Percentiles rank a stretch among this genome's conserved stretches.
phyloP scores from a whole-genome alignment of 2,329 filamentous ascomycete genomes.

The Hirsutella rhossiliensis region DNA sequence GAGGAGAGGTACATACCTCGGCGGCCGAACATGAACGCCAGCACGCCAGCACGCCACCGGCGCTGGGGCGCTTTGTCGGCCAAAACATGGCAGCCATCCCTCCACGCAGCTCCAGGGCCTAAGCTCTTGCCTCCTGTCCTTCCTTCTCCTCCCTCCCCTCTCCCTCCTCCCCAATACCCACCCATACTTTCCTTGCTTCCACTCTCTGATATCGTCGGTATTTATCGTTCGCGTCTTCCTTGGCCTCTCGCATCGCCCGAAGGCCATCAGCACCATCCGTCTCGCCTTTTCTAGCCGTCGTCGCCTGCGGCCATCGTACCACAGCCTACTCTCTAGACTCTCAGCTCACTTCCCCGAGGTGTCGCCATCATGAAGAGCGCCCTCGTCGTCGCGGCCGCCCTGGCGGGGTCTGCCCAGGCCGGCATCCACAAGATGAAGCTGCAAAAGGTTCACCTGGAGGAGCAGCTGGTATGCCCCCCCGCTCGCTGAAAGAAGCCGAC shows the following conservation, averaged over 20 bases:
- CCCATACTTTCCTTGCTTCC: background rate
- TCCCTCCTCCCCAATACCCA: background rate
- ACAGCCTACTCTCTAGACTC: background rate
- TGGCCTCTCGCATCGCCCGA: background rate
- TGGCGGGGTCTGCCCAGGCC: slow-evolving; percentile 73
- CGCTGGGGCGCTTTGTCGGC: too few relatives aligned
- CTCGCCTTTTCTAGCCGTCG: too few relatives aligned
- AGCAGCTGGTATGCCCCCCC: slow-evolving; percentile 67
- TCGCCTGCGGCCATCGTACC: background rate
- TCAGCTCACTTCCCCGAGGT: background rate
- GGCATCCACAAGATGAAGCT: slow-evolving; percentile 94
- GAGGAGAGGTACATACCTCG: too few relatives aligned
- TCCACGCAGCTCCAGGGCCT: too few relatives aligned
- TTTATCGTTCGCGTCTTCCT: background rate
- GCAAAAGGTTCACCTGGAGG: slow-evolving; percentile 84
- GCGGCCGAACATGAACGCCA: too few relatives aligned
- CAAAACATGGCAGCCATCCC: too few relatives aligned
- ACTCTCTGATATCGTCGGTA: background rate
- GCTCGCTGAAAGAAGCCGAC: slow-evolving; percentile 1
- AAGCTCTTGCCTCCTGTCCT: too few relatives aligned
- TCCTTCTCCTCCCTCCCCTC: background rate
- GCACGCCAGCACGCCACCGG: too few relatives aligned
- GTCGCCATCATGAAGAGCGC: slow-evolving; percentile 68
- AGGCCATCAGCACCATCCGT: too few relatives aligned
- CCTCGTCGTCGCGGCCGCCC: slow-evolving; percentile 65